These are phyloP conservation scores for Begonia peltatifolia DNA, from an alignment of 306 rosid species.

Conservation along the genomic window DNA sequence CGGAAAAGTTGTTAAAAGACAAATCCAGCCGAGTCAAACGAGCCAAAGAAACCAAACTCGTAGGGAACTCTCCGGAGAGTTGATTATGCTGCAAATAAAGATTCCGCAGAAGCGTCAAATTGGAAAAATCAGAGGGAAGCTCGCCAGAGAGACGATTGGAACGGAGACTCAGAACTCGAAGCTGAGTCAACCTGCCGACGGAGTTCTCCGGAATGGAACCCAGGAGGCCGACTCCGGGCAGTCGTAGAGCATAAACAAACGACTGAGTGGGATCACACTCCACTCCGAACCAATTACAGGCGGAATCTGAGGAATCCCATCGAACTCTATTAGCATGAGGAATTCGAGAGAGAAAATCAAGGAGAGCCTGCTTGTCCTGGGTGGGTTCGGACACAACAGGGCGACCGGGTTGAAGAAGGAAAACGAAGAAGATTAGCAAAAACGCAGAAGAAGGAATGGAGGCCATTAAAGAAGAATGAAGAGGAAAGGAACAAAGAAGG, in stretches of 20 bases:
- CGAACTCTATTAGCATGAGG: slow-evolving; percentile 56
- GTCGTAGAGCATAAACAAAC: slow-evolving; percentile 41
- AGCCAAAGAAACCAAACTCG: slow-evolving; percentile 25
- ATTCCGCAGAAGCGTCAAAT: slow-evolving; percentile 45
- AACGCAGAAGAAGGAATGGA: background rate
- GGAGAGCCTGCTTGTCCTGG: slow-evolving; percentile 80
- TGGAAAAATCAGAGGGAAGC: slow-evolving; percentile 34
- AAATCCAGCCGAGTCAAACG: slow-evolving; percentile 65
- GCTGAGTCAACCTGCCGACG: slow-evolving; percentile 39
- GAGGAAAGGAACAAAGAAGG: background rate
- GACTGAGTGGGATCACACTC: slow-evolving; percentile 35
- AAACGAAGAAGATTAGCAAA: background rate
- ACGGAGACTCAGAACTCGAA: slow-evolving; percentile 80
- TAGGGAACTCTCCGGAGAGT: slow-evolving; percentile 52
- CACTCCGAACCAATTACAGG: slow-evolving; percentile 78
- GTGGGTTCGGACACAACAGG: slow-evolving; percentile 55
- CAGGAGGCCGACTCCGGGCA: slow-evolving; percentile 73
- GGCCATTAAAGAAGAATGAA: background rate
- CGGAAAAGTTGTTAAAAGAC: slow-evolving; percentile 56
- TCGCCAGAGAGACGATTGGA: slow-evolving; percentile 57
- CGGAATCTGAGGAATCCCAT: slow-evolving; percentile 74
- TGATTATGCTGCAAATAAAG: slow-evolving; percentile 54
- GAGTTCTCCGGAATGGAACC: slow-evolving; percentile 62
- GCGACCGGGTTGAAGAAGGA: background rate
- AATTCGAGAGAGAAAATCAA: slow-evolving; percentile 42